These are phyloP conservation scores for Epithele typhae DNA, from an alignment of 768 basidiomycete genomes.

Conservation along the genomic window DNA sequence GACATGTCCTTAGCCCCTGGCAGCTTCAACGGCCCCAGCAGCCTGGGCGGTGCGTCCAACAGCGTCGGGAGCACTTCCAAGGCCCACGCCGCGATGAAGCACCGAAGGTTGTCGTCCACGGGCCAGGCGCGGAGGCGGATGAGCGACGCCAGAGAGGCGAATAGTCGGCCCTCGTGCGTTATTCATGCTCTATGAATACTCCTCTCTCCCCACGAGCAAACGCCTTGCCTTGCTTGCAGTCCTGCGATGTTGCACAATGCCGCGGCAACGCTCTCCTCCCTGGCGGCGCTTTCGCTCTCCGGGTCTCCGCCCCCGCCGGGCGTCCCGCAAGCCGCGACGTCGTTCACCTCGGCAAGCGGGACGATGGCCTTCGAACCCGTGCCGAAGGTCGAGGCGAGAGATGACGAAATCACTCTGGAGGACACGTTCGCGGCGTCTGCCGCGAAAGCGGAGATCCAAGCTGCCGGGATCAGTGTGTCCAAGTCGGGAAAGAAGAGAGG, in stretches of 20 bases:
- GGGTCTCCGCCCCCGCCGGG: conserved; percentile 33
- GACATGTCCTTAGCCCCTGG: conserved; percentile 9
- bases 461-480: conserved; percentile 25
- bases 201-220: conserved; percentile 4
- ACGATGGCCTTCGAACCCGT: conserved; percentile 12
- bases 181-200: not conserved
- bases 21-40: conserved; percentile 22
- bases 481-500: conserved; percentile 69
- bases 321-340: conserved; percentile 17
- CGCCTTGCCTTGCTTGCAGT: conserved; percentile 21
- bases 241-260: conserved; percentile 32
- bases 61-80: conserved; percentile 19
- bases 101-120: conserved; percentile 67
- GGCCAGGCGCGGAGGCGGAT: conserved; percentile 67
- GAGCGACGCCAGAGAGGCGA: conserved; percentile 79
- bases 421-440: conserved; percentile 10
- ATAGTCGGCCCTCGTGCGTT: conserved; percentile 68
- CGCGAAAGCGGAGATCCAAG: conserved; percentile 19
- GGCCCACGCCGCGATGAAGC: conserved; percentile 37
- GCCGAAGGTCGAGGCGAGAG: conserved; percentile 18
- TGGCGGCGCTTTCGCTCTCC: conserved; percentile 39
- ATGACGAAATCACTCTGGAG: conserved; percentile 11
- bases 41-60: conserved; percentile 25
- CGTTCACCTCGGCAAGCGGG: conserved; percentile 18
- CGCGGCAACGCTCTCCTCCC: conserved; percentile 33